Base-by-base conservation (phyloP, 2,329 filamentous ascomycete genomes). In the Juglanconis oblonga region DNA sequence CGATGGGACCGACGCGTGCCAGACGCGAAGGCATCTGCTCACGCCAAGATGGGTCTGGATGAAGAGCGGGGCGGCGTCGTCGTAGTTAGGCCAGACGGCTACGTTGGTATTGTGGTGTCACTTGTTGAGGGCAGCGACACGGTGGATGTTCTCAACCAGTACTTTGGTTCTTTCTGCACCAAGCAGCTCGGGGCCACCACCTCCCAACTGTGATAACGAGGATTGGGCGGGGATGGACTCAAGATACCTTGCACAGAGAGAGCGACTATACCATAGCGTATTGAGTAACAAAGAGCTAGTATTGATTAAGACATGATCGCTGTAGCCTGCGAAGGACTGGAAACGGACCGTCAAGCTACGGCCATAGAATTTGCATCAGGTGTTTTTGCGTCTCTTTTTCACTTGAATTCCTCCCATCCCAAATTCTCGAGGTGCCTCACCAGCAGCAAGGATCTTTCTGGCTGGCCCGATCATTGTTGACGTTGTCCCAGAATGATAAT, bases 71-170 rank as follows among this genome's bases (percentile, higher is more conserved):
- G 92, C 10, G 92, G 89, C 59, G 84, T 97, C 2, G 87, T 96
- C 1, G 89, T 97, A 9, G 90, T 96, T 7, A 79, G 92, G 49
- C 92, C 93, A 0, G 92, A 97, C 72, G 92, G 92, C 7, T 95
- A 97, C 72, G 88, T 97, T 33, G 91, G 89, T 29, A 82, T 91
- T 63, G 89, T 92, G 4, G 84, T 90, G 10, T 81, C 81, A 67
- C 77, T 97, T 29, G 87, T 84, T 1, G 88, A 94, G 72, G 93
- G 92, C 0, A 85, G 76, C 59, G 91, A 86, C 14, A 97, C 92
- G 0, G 86, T 91, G 0, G 90, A 96, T 68, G 91, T 87, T 14
- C 76, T 97, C 67, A 91, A 97, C 69, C 81, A 83, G 64, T 97
- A 96, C 72, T 97, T 97, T 74, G 81, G 81, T 5, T 74, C 86